Conservation (phyloP, 2,329 filamentous ascomycete species). For the Aschersonia sp. region DNA sequence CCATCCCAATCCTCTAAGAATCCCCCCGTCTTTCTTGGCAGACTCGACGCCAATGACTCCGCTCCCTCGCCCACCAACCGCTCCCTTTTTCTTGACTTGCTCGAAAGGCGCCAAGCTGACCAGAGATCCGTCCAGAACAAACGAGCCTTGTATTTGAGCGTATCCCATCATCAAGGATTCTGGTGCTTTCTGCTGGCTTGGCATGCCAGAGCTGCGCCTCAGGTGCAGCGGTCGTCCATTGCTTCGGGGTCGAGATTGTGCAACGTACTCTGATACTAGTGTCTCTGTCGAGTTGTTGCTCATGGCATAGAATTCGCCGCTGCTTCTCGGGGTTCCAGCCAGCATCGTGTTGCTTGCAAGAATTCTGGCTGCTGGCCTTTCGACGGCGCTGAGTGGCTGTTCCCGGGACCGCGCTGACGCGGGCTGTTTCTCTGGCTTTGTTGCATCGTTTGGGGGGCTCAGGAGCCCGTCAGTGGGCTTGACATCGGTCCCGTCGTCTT, state of each 20-base stretch:
- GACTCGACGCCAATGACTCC: constrained; percentile 73
- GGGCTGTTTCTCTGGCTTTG: constrained; percentile 16
- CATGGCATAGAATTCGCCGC: constrained; percentile 84
- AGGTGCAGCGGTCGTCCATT: constrained; percentile 27
- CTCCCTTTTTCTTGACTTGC: constrained; percentile 87
- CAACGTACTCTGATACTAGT: constrained; percentile 72
- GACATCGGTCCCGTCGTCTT: constrained; percentile 10
- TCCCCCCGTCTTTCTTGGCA: constrained; percentile 57
- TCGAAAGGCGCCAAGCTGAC: constrained; percentile 85
- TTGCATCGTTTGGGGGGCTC: constrained; percentile 20
- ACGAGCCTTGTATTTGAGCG: constrained; percentile 83
- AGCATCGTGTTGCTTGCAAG: constrained; percentile 62
- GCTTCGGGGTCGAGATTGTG: constrained; percentile 26
- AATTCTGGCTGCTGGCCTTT: constrained; percentile 48
- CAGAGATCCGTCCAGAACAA: constrained; percentile 79
- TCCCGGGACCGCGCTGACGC: constrained; percentile 28
- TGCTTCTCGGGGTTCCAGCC: constrained; percentile 71
- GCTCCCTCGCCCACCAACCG: constrained; percentile 73
- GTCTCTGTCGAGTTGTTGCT: constrained; percentile 96
- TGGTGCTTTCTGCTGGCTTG: constrained; percentile 32
- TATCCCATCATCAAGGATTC: constrained; percentile 97
- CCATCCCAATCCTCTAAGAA: constrained; percentile 79
- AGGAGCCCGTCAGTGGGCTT: constrained; percentile 22
- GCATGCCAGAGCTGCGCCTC: constrained; percentile 29
- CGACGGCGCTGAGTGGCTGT: constrained; percentile 34